These are phyloP conservation scores for Pelargonium australe DNA, from an alignment of 441 rosid species.

Conservation along the genomic window DNA sequence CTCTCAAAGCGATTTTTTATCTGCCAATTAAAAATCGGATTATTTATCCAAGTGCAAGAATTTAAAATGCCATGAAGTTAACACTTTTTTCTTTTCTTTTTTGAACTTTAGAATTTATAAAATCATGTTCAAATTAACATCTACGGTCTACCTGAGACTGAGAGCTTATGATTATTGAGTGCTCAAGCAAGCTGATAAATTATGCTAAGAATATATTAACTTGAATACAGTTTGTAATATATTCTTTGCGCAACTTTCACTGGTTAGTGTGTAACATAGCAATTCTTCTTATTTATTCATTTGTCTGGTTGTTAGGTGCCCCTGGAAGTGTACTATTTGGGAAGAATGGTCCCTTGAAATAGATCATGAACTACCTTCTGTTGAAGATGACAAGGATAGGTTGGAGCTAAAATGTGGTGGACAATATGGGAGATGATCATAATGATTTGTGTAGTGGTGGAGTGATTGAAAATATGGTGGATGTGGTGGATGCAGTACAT, in stretches of 20 bases:
- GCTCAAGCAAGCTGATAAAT: too few relatives aligned
- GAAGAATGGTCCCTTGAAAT: slow-evolving; percentile 26
- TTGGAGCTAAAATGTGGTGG: slow-evolving; percentile 19
- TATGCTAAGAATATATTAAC: too few relatives aligned
- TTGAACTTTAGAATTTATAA: not conserved
- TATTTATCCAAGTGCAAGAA: too few relatives aligned
- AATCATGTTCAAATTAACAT: not conserved
- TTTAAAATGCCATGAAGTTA: too few relatives aligned
- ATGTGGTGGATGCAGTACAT: slow-evolving; percentile 28
- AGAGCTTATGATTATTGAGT: not conserved
- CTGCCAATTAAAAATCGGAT: too few relatives aligned
- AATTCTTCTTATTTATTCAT: not conserved
- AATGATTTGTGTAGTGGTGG: slow-evolving; percentile 27
- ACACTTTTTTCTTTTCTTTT: not conserved
- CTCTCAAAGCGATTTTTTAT: too few relatives aligned
- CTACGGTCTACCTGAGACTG: not conserved
- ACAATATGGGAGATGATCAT: slow-evolving; percentile 19
- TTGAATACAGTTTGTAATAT: too few relatives aligned
- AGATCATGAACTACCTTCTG: slow-evolving; percentile 35
- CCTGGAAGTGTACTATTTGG: not conserved
- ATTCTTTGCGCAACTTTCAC: too few relatives aligned
- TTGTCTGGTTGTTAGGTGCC: slow-evolving; percentile 8
- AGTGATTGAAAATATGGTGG: slow-evolving; percentile 34
- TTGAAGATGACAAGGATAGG: slow-evolving; percentile 38
- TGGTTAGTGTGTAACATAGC: not conserved